These are phyloP conservation scores for Candida ficus DNA, from an alignment of 805 yeast genomes.

Conservation along the genomic window DNA sequence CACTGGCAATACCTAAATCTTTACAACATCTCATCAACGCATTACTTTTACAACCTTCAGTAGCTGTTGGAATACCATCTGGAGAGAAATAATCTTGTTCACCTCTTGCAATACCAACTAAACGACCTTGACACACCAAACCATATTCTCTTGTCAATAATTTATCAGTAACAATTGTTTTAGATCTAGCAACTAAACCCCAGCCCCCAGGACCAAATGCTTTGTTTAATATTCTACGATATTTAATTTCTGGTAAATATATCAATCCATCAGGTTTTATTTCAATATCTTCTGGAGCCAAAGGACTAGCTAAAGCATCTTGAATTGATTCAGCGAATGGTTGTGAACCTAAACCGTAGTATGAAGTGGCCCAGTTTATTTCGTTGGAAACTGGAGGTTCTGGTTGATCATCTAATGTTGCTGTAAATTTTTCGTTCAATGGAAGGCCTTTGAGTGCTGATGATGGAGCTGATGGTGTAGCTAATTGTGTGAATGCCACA, in stretches of 20 bases:
- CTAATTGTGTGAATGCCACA: too few species aligned
- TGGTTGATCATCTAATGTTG: slow-evolving; percentile 21
- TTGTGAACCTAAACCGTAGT: slow-evolving; percentile 77
- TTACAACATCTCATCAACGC: slow-evolving; percentile 98
- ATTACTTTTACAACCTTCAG: slow-evolving; percentile 95
- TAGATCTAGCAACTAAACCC: slow-evolving; percentile 95
- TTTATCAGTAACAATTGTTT: slow-evolving; percentile 67
- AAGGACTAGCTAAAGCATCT: slow-evolving; percentile 52
- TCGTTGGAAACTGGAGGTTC: slow-evolving; percentile 14
- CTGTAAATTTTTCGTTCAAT: slow-evolving; percentile 15
- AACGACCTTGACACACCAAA: slow-evolving; percentile 76
- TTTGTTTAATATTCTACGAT: slow-evolving; percentile 78
- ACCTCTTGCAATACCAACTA: slow-evolving; percentile 90
- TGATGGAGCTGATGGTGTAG: background rate
- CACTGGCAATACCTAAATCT: slow-evolving; percentile 94
- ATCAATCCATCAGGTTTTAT: slow-evolving; percentile 93
- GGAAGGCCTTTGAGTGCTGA: slow-evolving; percentile 15
- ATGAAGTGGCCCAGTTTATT: slow-evolving; percentile 80
- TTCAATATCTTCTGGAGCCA: slow-evolving; percentile 75
- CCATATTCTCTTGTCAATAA: slow-evolving; percentile 88
- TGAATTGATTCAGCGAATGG: slow-evolving; percentile 64
- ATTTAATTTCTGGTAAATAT: slow-evolving; percentile 92
- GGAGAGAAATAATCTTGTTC: slow-evolving; percentile 90
- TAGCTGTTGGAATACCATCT: slow-evolving; percentile 86
- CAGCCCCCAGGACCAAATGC: slow-evolving; percentile 99